Conservation (phyloP, 2,329 filamentous ascomycete genomes). For the Chrysoporthe deuterocubensis region DNA sequence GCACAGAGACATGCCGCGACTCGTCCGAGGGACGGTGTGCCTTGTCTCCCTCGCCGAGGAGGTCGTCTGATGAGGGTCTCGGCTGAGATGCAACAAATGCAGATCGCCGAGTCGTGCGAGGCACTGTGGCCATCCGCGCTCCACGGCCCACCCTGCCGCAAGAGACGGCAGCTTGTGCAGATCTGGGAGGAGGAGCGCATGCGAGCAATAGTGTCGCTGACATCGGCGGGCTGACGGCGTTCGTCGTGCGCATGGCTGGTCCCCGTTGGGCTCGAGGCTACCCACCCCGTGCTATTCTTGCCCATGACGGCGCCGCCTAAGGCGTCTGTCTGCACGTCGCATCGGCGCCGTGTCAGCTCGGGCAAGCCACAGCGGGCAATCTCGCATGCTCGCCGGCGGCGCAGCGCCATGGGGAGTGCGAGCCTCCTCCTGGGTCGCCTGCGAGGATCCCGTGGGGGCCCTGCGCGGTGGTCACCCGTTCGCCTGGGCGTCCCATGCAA, state of each 20-base stretch:
- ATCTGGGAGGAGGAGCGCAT: slow-evolving; percentile 3
- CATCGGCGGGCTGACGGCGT: not conserved
- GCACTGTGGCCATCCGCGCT: not conserved
- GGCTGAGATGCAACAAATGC: not conserved
- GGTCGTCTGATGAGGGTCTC: slow-evolving; percentile 1
- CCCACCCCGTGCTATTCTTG: slow-evolving; percentile 5
- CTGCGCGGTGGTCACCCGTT: not conserved
- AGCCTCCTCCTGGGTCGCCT: not conserved
- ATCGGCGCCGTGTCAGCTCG: not conserved
- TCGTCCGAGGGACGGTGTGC: not conserved
- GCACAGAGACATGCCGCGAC: not conserved
- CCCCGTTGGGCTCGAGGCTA: not conserved
- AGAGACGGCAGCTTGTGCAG: not conserved
- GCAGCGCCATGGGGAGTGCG: not conserved
- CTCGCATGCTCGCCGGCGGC: not conserved
- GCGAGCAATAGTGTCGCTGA: slow-evolving; percentile 2
- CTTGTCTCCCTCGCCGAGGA: not conserved
- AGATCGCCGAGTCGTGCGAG: slow-evolving; percentile 10
- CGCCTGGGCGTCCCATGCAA: slow-evolving; percentile 3
- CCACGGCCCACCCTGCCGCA: not conserved
- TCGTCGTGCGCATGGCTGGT: not conserved
- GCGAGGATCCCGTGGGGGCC: not conserved
- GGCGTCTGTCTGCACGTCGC: too few relatives aligned
- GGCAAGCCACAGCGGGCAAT: not conserved
- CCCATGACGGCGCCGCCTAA: not conserved